Evolutionary conservation across 805 yeast species (phyloP).

Genomic region (Vanderwaltozyma verrucispora): DNA sequence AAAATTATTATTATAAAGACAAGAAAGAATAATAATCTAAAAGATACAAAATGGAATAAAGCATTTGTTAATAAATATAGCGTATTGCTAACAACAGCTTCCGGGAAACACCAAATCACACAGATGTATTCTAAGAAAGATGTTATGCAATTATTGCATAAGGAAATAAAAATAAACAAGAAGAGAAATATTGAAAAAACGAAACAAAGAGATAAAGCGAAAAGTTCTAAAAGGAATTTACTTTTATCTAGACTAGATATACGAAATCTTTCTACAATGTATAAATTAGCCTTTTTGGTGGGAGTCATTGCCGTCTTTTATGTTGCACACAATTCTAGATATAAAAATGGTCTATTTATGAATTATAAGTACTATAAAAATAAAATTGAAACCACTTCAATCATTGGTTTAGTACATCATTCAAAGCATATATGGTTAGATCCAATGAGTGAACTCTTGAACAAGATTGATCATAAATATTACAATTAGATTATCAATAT

Average conservation of each 20-base stretch:
- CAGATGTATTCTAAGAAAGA: conserved; percentile 2
- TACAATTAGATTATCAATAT: not conserved
- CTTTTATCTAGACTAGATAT: too few species aligned
- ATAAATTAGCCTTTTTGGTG: too few species aligned
- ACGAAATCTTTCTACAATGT: too few species aligned
- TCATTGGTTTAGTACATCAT: too few species aligned
- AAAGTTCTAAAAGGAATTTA: too few species aligned
- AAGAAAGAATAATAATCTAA: conserved; percentile 1
- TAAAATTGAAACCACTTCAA: too few species aligned
- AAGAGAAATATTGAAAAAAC: conserved; percentile 2
- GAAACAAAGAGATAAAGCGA: not conserved
- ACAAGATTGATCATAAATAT: not conserved
- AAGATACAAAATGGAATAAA: conserved; percentile 1
- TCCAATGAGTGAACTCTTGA: not conserved
- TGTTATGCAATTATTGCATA: conserved; percentile 7
- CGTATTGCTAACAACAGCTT: conserved; percentile 22
- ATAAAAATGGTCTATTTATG: too few species aligned
- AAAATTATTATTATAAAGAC: conserved; percentile 9
- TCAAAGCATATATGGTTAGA: not conserved
- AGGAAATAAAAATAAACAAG: conserved; percentile 14
- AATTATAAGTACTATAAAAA: too few species aligned
- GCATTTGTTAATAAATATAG: conserved; percentile 18
- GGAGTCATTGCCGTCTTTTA: too few species aligned
- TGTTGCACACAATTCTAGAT: too few species aligned
- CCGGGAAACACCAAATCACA: conserved; percentile 3